Evolutionary conservation across 441 rosid genomes (phyloP).

Genomic region (Corymbia citriodora): DNA sequence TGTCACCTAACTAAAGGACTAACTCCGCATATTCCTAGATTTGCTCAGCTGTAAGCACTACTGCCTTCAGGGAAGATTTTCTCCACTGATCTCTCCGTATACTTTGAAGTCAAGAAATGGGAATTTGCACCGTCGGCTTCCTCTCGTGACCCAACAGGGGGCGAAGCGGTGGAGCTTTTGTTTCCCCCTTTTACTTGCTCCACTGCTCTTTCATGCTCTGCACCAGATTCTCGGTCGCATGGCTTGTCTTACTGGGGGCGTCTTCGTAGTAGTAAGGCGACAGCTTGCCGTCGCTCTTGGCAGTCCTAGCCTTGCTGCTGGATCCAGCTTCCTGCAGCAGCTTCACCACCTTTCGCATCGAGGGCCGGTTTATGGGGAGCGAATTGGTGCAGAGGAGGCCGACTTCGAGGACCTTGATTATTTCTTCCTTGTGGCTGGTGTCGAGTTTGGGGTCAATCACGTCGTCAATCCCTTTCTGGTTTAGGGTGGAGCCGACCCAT

Average conservation of each 20-base stretch:
- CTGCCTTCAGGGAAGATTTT: too few relatives aligned
- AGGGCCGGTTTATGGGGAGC: conserved; percentile 64
- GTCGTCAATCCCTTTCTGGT: conserved; percentile 27
- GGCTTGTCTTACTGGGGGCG: conserved; percentile 15
- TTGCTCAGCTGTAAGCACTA: too few relatives aligned
- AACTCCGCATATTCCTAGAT: too few relatives aligned
- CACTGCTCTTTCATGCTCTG: not conserved
- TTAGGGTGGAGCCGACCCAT: conserved; percentile 41
- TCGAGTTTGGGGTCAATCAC: conserved; percentile 49
- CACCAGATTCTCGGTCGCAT: not conserved
- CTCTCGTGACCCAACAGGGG: not conserved
- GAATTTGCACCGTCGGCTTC: not conserved
- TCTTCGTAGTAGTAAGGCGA: conserved; percentile 69
- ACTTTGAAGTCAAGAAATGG: too few relatives aligned
- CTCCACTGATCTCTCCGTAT: too few relatives aligned
- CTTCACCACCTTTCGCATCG: conserved; percentile 68
- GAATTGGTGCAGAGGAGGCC: conserved; percentile 54
- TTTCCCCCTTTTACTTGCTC: not conserved
- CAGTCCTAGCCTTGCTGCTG: conserved; percentile 16
- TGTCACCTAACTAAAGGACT: conserved; percentile 1
- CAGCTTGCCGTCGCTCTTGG: conserved; percentile 43
- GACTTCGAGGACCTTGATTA: conserved; percentile 39
- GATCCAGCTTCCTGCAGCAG: conserved; percentile 41
- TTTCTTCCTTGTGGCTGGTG: conserved; percentile 33
- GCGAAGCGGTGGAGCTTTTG: not conserved